phyloP scores from a whole-genome alignment of 192 early-diverging fungal genomes.

The Funneliformis geosporum region DNA sequence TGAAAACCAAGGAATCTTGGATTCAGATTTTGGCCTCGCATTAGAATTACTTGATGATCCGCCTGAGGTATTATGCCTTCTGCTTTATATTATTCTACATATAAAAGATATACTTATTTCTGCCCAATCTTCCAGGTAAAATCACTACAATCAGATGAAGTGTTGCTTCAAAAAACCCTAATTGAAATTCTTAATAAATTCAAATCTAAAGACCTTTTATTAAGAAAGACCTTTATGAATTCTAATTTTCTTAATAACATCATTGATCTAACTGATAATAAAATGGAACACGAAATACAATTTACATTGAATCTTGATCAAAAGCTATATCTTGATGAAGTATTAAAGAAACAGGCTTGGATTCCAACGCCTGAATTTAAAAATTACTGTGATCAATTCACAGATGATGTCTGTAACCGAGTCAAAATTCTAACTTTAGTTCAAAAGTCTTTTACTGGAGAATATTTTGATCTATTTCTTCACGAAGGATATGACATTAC shows the following conservation, averaged over 20 bases:
- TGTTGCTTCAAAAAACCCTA: not conserved
- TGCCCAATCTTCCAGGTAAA: not conserved
- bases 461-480: constrained; percentile 3
- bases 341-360: too few relatives aligned
- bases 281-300: too few relatives aligned
- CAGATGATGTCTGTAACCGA: constrained; percentile 5
- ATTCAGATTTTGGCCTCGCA: too few relatives aligned
- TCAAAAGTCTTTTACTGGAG: not conserved
- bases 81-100: too few relatives aligned
- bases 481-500: constrained; percentile 15
- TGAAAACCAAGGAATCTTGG: too few relatives aligned
- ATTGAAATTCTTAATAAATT: not conserved
- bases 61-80: too few relatives aligned
- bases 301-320: too few relatives aligned
- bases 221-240: not conserved
- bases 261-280: not conserved
- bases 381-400: constrained; percentile 13
- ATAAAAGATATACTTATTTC: not conserved
- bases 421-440: constrained; percentile 1
- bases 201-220: not conserved
- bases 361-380: constrained; percentile 5
- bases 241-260: not conserved
- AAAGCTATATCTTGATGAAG: too few relatives aligned
- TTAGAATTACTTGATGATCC: too few relatives aligned
- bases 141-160: not conserved